These are phyloP conservation scores for Cephaloascus fragrans DNA, from an alignment of 805 yeast genomes.

Conservation along the genomic window DNA sequence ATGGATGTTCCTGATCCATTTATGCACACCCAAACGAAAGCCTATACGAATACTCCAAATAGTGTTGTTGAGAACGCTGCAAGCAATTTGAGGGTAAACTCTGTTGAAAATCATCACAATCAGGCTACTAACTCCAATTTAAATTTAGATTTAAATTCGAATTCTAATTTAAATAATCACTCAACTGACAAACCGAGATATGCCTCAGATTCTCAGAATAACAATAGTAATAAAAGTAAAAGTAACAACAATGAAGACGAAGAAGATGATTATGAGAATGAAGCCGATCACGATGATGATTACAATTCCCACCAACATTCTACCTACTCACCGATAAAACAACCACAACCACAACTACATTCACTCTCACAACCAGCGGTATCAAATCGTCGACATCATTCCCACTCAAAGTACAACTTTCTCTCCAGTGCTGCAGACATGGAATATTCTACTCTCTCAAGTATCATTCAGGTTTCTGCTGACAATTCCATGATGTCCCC, in stretches of 20 bases:
- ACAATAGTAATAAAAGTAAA: background rate
- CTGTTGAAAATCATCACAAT: no score
- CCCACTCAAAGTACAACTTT: slow-evolving; percentile 31
- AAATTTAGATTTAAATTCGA: no score
- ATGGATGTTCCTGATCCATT: slow-evolving; percentile 39
- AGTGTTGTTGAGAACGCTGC: background rate
- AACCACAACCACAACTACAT: background rate
- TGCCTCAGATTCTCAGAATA: background rate
- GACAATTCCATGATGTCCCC: background rate
- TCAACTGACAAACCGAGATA: no score
- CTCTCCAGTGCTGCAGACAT: slow-evolving; percentile 64
- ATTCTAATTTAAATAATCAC: no score
- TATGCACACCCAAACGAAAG: background rate
- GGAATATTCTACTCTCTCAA: slow-evolving; percentile 62
- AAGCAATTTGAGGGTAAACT: background rate
- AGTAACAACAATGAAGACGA: background rate
- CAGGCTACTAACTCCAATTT: no score
- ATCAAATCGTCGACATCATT: no score
- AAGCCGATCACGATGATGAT: no score
- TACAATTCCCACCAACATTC: background rate
- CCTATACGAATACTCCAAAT: no score
- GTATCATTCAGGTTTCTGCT: slow-evolving; percentile 35
- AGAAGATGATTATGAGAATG: no score
- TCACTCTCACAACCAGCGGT: background rate
- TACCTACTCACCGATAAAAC: background rate